These are phyloP conservation scores for Penicillium soppii DNA, from an alignment of 495 filamentous ascomycete genomes.

Conservation along the genomic window DNA sequence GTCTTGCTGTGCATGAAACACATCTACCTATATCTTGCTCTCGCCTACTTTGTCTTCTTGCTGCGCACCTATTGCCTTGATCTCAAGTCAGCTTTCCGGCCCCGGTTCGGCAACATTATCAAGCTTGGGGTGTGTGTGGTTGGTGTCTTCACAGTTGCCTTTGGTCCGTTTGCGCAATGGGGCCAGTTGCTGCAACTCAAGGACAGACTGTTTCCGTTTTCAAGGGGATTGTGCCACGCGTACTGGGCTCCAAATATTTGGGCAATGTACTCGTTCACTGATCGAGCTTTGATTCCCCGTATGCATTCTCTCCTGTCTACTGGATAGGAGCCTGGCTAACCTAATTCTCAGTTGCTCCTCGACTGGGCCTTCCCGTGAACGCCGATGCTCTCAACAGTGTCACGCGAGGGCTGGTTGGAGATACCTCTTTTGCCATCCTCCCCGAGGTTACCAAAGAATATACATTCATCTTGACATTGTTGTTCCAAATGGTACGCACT, in stretches of 20 bases:
- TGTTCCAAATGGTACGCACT: slow-evolving; percentile 69
- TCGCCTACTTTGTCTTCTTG: slow-evolving; percentile 93
- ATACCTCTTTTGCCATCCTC: slow-evolving; percentile 90
- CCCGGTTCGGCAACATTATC: slow-evolving; percentile 72
- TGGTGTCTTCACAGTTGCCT: slow-evolving; percentile 75
- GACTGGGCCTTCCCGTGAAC: slow-evolving; percentile 70
- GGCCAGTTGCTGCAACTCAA: slow-evolving; percentile 86
- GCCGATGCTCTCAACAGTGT: slow-evolving; percentile 77
- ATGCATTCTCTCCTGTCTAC: slow-evolving; percentile 22
- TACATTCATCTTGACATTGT: slow-evolving; percentile 79
- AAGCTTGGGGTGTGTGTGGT: slow-evolving; percentile 77
- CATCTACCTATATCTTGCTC: slow-evolving; percentile 95
- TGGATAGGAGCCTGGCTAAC: slow-evolving; percentile 21
- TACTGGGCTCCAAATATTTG: slow-evolving; percentile 99
- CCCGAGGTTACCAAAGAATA: slow-evolving; percentile 77
- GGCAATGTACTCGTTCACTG: slow-evolving; percentile 93
- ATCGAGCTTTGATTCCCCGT: slow-evolving; percentile 80
- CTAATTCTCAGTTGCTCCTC: slow-evolving; percentile 64
- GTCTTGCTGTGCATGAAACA: slow-evolving; percentile 90
- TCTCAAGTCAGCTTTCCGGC: slow-evolving; percentile 69
- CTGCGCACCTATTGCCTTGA: slow-evolving; percentile 87
- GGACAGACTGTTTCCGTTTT: slow-evolving; percentile 88
- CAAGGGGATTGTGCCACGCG: slow-evolving; percentile 88
- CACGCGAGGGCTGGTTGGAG: slow-evolving; percentile 90
- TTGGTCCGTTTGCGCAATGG: slow-evolving; percentile 85